Evolutionary conservation across 192 early-diverging fungal genomes (phyloP), one percentile per base, ranked within the genome.

Genomic region (Linnemannia exigua): DNA sequence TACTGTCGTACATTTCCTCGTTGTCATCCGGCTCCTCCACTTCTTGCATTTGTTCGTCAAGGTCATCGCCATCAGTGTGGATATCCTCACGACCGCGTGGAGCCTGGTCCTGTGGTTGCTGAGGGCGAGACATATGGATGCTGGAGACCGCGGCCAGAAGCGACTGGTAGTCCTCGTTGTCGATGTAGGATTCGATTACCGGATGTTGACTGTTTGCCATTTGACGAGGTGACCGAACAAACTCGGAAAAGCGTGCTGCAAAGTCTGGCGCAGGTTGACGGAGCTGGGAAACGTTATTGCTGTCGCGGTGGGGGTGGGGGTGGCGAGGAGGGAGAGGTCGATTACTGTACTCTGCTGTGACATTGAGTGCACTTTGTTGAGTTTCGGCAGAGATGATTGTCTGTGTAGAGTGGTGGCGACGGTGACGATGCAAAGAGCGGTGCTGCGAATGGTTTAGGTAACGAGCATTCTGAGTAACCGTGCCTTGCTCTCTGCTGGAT

Each of bases 101-200:
- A 14, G 16, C 16, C 46, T 25, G 16, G 9, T 41, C 58, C 31
- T 73, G 44, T 16, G 17, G 48, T 6, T 67, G 33, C 16, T 20
- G 12, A 36, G 81, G 22, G 16, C 19, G 63, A 14, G 69, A 66
- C 61, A 84, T 70, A 2, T 70, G 82, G 7, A 84, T 84, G 67
- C 75, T 75, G 54, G 82, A 73, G 0, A 84, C 72, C 8, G 76
- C 82, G 19, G 76, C 71, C 16, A 84, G n/a, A 0, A 84, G 33
- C 12, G 76, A 84, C 31, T 63, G 82, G 31, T 84, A 77, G 22
- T 75, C 76, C 6, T 70, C 82, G 19, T 75, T 71, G 61, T 84
- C 75, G 36, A 83, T 77, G 38, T 77, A 83, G 16, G 81, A 66
- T 37, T 84, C 82, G 22, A 84, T 73, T 1, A 72, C 44, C 41